Conservation (phyloP, 306 rosid species). For the Oxytropis ochrocephala region DNA sequence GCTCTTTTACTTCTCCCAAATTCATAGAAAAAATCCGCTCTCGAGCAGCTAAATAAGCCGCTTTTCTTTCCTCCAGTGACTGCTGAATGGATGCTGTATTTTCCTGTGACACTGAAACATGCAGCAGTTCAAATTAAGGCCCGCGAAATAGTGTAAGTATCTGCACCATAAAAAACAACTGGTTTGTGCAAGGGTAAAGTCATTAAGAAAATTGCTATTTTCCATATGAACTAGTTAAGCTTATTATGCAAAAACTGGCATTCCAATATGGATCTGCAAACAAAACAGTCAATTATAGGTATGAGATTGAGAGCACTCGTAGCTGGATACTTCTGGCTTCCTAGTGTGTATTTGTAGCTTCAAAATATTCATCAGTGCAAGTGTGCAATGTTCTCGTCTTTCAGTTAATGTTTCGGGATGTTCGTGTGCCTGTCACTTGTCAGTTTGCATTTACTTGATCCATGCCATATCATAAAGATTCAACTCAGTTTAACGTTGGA, state of each 20-base stretch:
- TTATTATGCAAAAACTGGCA: not conserved
- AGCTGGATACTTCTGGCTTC: not conserved
- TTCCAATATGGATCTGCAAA: not conserved
- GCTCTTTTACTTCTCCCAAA: slow-evolving; percentile 46
- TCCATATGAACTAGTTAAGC: not conserved
- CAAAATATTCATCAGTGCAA: not conserved
- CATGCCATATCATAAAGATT: too few species aligned
- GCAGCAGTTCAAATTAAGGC: slow-evolving; percentile 10
- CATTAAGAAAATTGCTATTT: not conserved
- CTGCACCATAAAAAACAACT: not conserved
- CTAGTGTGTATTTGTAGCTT: not conserved
- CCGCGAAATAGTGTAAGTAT: not conserved
- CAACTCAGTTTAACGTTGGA: too few species aligned
- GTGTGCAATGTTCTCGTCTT: not conserved
- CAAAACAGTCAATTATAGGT: not conserved
- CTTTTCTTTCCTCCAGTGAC: slow-evolving; percentile 78
- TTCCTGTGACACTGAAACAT: slow-evolving; percentile 36
- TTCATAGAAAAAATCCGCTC: slow-evolving; percentile 71
- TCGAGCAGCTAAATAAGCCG: slow-evolving; percentile 84
- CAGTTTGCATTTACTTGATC: not conserved
- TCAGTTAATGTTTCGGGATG: not conserved
- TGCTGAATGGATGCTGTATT: slow-evolving; percentile 38
- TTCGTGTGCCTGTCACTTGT: not conserved
- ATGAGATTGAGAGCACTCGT: not conserved
- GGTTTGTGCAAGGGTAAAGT: not conserved